Evolutionary conservation across 257 asterid species (phyloP), one percentile per base, ranked within the genome.

Genomic region (Nicotiana attenuata): DNA sequence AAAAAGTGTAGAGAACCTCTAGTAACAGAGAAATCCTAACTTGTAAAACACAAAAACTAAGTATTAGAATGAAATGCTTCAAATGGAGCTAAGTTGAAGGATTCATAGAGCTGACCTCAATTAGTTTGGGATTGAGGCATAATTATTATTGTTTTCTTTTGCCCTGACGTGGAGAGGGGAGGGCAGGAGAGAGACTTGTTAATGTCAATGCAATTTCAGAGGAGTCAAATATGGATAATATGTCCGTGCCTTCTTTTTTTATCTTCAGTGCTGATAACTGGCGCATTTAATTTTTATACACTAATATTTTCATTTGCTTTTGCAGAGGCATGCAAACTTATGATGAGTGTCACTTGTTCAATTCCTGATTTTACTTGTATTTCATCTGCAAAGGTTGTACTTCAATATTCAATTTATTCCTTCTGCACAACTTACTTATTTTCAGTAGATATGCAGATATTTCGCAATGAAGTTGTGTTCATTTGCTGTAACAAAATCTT

Each of bases 301-400:
- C 63, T 50, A 15, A 75, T 73, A 47, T 75, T 80, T 29, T 6
- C 56, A 41, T 84, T 53, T 52, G 41, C 68, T 81, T 84, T 59
- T 81, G 89, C 97, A 96, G 99, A 89, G 88, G 92, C 94, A 69
- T 92, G 98, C 96, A 92, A 87, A 92, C 92, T 91, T 78, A 91
- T 96, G 99, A 94, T 91, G 88, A 90, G 87, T 79, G 84, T 90
- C 85, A 88, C 97, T 81, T 94, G 98, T 90, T 86, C 99, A n/a
- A 88, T 94, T 91, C 99, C 99, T 33, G 98, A 94, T 81, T 94
- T 94, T 86, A 96, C 94, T 57, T 94, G 99, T 87, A 85, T 94
- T 75, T 95, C 98, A 55, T 87, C 97, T 16, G 91, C 98, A 77
- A 96, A 96, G 99, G 99, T 96, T 68, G 76, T 81, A 47, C 78